Conservation (phyloP, 768 basidiomycete genomes). For the Amylocystis lapponica region DNA sequence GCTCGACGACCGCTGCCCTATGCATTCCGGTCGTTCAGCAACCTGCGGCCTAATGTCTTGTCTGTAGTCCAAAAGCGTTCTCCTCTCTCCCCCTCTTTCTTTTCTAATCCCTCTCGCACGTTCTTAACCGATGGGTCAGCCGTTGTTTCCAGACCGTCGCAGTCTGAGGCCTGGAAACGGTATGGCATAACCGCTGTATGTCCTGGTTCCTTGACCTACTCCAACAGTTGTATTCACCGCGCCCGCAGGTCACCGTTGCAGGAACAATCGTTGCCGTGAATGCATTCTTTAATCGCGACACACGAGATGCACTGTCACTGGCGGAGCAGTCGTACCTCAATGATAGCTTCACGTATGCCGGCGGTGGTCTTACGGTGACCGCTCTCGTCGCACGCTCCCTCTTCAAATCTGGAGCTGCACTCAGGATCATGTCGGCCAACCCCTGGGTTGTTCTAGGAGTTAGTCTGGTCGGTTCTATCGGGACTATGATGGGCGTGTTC, state of each 20-base stretch:
- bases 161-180: slow-evolving; percentile 40
- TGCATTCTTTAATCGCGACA: slow-evolving; percentile 71
- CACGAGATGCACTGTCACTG: slow-evolving; percentile 55
- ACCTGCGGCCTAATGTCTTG: slow-evolving; percentile 25
- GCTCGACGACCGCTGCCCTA: slow-evolving; percentile 13
- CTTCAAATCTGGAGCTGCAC: slow-evolving; percentile 62
- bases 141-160: slow-evolving; percentile 30
- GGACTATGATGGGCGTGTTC: slow-evolving; percentile 78
- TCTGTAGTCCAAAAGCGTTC: slow-evolving; percentile 25
- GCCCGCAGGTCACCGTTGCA: slow-evolving; percentile 58
- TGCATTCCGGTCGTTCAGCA: slow-evolving; percentile 26
- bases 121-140: slow-evolving; percentile 42
- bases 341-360: slow-evolving; percentile 79
- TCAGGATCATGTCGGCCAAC: slow-evolving; percentile 76
- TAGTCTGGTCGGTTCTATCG: slow-evolving; percentile 73
- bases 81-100: slow-evolving; percentile 14
- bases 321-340: slow-evolving; percentile 68
- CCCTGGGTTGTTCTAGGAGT: slow-evolving; percentile 85
- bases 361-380: slow-evolving; percentile 69
- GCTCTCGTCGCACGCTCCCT: slow-evolving; percentile 75
- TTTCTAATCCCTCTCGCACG: slow-evolving; percentile 34
- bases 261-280: slow-evolving; percentile 62
- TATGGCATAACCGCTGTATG: slow-evolving; percentile 50
- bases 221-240: neutral
- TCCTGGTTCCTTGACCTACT: slow-evolving; percentile 6